Percentiles rank a stretch among this genome's conserved stretches.
Evolutionary conservation across 306 rosid genomes (phyloP).

Genomic region (Gastrolobium villosum): DNA sequence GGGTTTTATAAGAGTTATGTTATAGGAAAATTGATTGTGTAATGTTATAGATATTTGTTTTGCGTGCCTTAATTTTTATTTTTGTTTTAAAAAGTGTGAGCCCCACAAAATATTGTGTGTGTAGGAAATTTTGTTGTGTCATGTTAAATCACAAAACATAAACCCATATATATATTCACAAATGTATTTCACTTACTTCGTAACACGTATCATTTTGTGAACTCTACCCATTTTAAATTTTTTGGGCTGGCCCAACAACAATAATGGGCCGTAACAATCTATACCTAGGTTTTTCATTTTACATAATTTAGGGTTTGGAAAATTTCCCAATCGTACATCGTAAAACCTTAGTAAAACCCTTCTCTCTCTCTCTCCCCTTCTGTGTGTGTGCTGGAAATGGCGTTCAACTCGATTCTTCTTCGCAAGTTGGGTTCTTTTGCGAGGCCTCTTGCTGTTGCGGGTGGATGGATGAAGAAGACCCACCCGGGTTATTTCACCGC

Average conservation of each 20-base stretch:
- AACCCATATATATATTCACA: too few species aligned
- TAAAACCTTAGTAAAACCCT: constrained; percentile 57
- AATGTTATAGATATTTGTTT: too few species aligned
- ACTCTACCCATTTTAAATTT: too few species aligned
- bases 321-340: not conserved
- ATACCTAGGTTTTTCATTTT: not conserved
- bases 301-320: not conserved
- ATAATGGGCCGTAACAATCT: not conserved
- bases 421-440: constrained; percentile 71
- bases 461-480: constrained; percentile 51
- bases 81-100: too few species aligned
- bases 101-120: too few species aligned
- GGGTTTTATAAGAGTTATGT: too few species aligned
- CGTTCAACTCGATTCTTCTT: constrained; percentile 67
- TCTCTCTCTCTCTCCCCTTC: not conserved
- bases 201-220: too few species aligned
- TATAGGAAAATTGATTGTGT: too few species aligned
- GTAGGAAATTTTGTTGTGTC: too few species aligned
- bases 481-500: constrained; percentile 52
- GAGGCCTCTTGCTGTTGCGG: constrained; percentile 60
- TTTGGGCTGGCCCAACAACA: constrained; percentile 7
- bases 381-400: constrained; percentile 57
- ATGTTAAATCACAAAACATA: too few species aligned
- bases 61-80: too few species aligned
- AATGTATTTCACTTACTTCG: too few species aligned